Evolutionary conservation across 2,329 filamentous ascomycete species (phyloP).

Genomic region (Fonsecaea nubica): DNA sequence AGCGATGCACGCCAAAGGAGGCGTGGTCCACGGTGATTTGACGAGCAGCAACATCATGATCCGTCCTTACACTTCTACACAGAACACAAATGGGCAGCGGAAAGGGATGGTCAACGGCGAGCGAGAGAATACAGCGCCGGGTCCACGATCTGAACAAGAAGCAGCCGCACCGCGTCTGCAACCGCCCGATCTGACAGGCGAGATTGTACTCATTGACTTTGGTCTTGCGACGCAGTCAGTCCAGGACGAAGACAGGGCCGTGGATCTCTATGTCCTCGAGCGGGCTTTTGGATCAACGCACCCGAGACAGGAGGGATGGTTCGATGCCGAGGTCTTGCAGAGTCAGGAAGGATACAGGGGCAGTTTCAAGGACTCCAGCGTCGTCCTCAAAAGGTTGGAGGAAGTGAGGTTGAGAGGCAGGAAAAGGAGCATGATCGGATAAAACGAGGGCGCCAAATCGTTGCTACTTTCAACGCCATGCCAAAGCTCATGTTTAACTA

Average conservation of each 20-base stretch:
- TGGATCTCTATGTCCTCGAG: slow-evolving; percentile 95
- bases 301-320: slow-evolving; percentile 79
- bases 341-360: slow-evolving; percentile 67
- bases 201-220: slow-evolving; percentile 92
- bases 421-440: slow-evolving; percentile 97
- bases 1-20: slow-evolving; percentile 79
- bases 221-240: slow-evolving; percentile 81
- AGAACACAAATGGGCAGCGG: slow-evolving; percentile 31
- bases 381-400: slow-evolving; percentile 81
- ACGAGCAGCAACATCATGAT: slow-evolving; percentile 98
- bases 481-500: slow-evolving; percentile 24
- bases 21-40: slow-evolving; percentile 91
- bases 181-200: slow-evolving; percentile 61
- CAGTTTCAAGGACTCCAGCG: slow-evolving; percentile 74
- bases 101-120: slow-evolving; percentile 36
- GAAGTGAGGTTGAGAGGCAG: slow-evolving; percentile 92
- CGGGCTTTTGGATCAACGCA: slow-evolving; percentile 94
- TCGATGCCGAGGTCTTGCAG: slow-evolving; percentile 69
- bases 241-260: slow-evolving; percentile 90
- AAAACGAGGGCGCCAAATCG: slow-evolving; percentile 33
- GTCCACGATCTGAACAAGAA: slow-evolving; percentile 4
- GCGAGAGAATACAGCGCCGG: not conserved
- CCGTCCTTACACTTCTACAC: slow-evolving; percentile 48
- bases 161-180: not conserved
- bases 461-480: slow-evolving; percentile 33